Base-by-base conservation (phyloP, 805 yeast species). In the Torulaspora delbrueckii region DNA sequence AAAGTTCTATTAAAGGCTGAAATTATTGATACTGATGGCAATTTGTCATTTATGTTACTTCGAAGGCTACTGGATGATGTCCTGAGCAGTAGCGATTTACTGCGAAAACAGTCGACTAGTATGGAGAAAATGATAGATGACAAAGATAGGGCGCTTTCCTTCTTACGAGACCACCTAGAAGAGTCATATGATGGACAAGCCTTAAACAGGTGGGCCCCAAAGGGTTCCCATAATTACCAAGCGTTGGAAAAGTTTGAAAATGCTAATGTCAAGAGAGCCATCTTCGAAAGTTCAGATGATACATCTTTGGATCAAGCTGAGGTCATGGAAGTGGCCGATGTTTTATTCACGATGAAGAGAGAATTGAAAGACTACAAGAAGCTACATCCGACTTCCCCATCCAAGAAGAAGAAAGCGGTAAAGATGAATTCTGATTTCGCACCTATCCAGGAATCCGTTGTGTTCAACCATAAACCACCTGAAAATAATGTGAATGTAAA, bases 71-170 rank as follows among this genome's bases (percentile, higher is more conserved):
- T 48, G 13, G 24, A 37, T 12, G 37, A 48, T 34, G 40, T 38
- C 19, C 9, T 48, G 22, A 19, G 10, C 24, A 39, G 46, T 4
- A 28, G 41, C 14, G 36, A 30, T 14, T n/a, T 42, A 9, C 35
- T 45, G 18, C 30, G 36, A 35, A 37, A 40, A 6, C 26, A 35
- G 7, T 24, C 44, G 22, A 37, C 32, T 31, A 46, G 33, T 24
- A 38, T 62, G 32, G 30, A 48, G 7, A 47, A 48, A 16, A 45
- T 55, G 12, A 42, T 66, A 14, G 51, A 54, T 3, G 45, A 48
- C 4, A 69, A 67, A 38, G 74, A 69, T 43, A 49, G 54, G 19
- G 62, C 65, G 1, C 57, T 69, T 2, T 50, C 62, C 4, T 65
- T 56, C 40, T 39, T 69, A 1, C 45, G 40, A 22, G 69, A 66